Conservation (phyloP, 2,329 filamentous ascomycete species). For the Colletotrichum brevisporum region DNA sequence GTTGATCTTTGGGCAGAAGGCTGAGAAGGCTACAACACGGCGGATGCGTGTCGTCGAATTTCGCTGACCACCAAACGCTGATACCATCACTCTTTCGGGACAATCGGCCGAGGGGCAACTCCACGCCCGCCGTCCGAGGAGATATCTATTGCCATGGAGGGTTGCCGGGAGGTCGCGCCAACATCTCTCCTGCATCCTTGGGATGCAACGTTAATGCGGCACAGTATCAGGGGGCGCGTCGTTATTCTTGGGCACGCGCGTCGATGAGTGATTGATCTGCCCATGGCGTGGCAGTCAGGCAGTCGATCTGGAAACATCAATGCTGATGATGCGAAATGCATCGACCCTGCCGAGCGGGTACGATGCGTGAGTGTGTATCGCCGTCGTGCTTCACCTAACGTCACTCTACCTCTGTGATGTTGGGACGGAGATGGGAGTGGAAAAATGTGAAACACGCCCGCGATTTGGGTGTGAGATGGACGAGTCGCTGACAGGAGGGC, state of each 20-base stretch:
- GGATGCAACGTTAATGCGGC: slow-evolving; percentile 2
- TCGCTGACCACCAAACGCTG: background rate
- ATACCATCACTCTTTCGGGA: background rate
- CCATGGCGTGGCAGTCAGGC: slow-evolving; percentile 1
- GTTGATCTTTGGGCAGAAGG: slow-evolving; percentile 6
- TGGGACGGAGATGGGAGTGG: slow-evolving; percentile 25
- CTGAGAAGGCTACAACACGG: slow-evolving; percentile 7
- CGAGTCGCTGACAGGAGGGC: slow-evolving; percentile 34
- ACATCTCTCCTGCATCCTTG: background rate
- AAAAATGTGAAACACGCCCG: slow-evolving; percentile 30
- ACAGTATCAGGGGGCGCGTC: background rate
- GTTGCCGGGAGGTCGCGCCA: background rate
- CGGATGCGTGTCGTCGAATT: background rate
- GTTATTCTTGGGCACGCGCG: slow-evolving; percentile 13
- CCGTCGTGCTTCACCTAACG: slow-evolving; percentile 5
- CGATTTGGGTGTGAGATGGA: slow-evolving; percentile 28
- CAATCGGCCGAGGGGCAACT: slow-evolving; percentile 6
- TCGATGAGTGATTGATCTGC: slow-evolving; percentile 11
- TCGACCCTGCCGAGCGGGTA: slow-evolving; percentile 9
- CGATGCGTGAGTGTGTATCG: slow-evolving; percentile 20
- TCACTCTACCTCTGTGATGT: background rate
- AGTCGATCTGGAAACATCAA: slow-evolving; percentile 32
- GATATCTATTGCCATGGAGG: background rate
- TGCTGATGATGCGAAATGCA: slow-evolving; percentile 22
- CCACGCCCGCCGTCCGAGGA: slow-evolving; percentile 5